Evolutionary conservation across 306 rosid species (phyloP), one percentile per base, ranked within the genome.

Genomic region (Medicago ruthenica): DNA sequence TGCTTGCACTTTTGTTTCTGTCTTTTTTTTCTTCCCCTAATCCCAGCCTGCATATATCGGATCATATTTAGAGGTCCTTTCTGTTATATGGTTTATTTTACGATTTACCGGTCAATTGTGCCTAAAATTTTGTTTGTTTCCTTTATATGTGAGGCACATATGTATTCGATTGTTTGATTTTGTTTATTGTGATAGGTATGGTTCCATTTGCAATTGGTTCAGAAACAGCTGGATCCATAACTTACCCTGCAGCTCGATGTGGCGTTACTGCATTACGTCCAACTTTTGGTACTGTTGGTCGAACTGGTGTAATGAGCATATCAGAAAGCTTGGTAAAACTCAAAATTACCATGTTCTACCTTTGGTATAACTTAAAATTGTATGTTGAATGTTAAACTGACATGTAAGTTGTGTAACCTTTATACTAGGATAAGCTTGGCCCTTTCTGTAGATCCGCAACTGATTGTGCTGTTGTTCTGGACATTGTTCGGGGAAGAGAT

Each of bases 171-270:
- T 9, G 27, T 41, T 68, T 27, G 6, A 48, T 11, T 54, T 83
- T 61, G 31, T 75, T 53, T 48, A 31, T 79, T 67, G 55, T 58
- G 47, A 47, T 77, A 89, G 93, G 93, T 73, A 78, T 91, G 91
- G 93, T 93, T 77, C 92, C 96, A 48, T 93, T 91, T 74, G 90
- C 96, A 12, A 79, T 91, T 83, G 93, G 96, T 76, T 85, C 96
- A 1, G 96, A 91, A 80, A 91, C 89, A 44, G 84, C 87, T 67
- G 98, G 97, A 72, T 93, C 96, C 58, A 87, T 93, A 31, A 87
- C 92, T 44, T 88, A 69, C 44, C 97, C 92, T 0, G 89, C 96
- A 34, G 76, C 97, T 72, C 85, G 89, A 15, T 91, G 97, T 80
- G 97, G 98, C 0, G 90, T 86, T 78, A 89, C 90, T 0, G 96